Conservation (phyloP, 352 stramenopile genomes). For the Globisporangium radiosum region DNA sequence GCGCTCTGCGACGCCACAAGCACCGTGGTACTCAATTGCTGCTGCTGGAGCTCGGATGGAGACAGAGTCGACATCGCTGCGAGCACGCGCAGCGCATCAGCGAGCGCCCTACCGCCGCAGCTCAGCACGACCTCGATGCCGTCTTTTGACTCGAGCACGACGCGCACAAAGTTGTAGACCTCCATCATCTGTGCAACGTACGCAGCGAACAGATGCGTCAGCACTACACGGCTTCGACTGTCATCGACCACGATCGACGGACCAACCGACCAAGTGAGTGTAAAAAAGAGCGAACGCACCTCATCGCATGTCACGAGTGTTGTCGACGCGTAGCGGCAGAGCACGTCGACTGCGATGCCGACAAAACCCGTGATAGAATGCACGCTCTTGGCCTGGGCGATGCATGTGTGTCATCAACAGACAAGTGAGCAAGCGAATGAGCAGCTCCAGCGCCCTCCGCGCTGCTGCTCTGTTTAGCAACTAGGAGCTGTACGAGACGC, state of each 20-base stretch:
- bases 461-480: too few relatives aligned
- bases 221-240: background rate
- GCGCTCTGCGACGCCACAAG: background rate
- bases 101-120: conserved; percentile 40
- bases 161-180: conserved; percentile 54
- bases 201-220: background rate
- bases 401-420: background rate
- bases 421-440: background rate
- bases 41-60: too few relatives aligned
- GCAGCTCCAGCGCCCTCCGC: too few relatives aligned
- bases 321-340: conserved; percentile 15
- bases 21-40: too few relatives aligned
- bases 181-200: conserved; percentile 32
- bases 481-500: too few relatives aligned
- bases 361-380: conserved; percentile 52
- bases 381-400: conserved; percentile 20
- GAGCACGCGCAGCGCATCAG: conserved; percentile 18
- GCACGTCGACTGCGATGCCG: conserved; percentile 46
- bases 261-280: too few relatives aligned
- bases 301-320: conserved; percentile 5
- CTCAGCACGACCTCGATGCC: conserved; percentile 37
- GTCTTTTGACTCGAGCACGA: conserved; percentile 42
- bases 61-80: background rate
- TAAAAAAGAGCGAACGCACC: conserved; percentile 1
- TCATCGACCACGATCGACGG: background rate